A percentile compares a stretch with the other conserved stretches of the same genome.
phyloP scores from a whole-genome alignment of 164 flowering plant genomes.

The Sedum album region DNA sequence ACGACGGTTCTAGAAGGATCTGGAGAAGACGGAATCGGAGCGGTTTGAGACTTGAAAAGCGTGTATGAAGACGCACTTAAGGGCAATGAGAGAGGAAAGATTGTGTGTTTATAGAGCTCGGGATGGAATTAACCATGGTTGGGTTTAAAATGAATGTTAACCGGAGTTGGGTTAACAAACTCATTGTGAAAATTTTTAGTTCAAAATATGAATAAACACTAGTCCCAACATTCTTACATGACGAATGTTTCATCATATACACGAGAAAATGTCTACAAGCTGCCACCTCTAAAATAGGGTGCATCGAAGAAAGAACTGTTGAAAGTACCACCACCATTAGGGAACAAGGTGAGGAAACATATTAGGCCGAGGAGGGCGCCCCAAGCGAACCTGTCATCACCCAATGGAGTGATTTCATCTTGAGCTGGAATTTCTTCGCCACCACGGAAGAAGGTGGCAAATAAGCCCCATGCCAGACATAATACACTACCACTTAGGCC shows the following conservation, averaged over 20 bases:
- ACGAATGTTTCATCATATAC: background rate
- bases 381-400: slow-evolving; percentile 77
- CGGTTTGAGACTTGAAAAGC: too few relatives aligned
- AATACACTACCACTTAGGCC: slow-evolving; percentile 88
- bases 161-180: too few relatives aligned
- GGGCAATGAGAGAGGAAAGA: too few relatives aligned
- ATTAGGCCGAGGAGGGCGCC: slow-evolving; percentile 62
- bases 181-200: too few relatives aligned
- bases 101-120: too few relatives aligned
- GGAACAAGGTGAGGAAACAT: slow-evolving; percentile 89
- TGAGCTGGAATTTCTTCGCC: slow-evolving; percentile 88
- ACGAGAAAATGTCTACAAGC: background rate
- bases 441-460: slow-evolving; percentile 89
- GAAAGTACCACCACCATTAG: slow-evolving; percentile 89
- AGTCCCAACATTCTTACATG: too few relatives aligned
- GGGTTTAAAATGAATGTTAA: too few relatives aligned
- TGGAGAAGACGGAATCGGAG: too few relatives aligned
- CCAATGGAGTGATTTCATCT: slow-evolving; percentile 88
- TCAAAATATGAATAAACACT: too few relatives aligned
- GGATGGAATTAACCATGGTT: too few relatives aligned
- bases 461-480: slow-evolving; percentile 84
- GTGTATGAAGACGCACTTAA: too few relatives aligned
- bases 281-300: slow-evolving; percentile 70
- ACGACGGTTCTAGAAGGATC: too few relatives aligned
- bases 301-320: slow-evolving; percentile 59